A percentile compares a stretch with the other conserved stretches of the same genome.
These are phyloP conservation scores for Neospermospora avenae DNA, from an alignment of 2,329 filamentous ascomycete species.

Conservation along the genomic window DNA sequence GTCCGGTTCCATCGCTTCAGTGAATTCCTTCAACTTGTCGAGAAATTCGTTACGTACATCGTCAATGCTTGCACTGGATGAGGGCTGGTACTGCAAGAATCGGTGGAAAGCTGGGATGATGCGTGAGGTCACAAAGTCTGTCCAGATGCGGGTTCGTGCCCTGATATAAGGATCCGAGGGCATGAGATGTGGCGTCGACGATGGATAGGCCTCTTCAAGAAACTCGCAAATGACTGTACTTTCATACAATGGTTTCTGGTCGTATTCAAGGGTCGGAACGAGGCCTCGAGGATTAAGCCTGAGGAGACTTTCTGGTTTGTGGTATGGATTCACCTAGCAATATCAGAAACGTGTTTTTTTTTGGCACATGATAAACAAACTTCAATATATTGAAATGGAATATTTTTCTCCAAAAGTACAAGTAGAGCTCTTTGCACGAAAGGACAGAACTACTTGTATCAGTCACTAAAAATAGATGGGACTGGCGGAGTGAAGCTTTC, in stretches of 20 bases:
- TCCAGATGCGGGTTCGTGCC: constrained; percentile 68
- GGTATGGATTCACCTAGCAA: constrained; percentile 59
- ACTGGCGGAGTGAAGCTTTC: too few relatives aligned
- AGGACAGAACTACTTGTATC: constrained; percentile 44
- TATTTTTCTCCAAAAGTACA: constrained; percentile 67
- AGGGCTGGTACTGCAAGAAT: constrained; percentile 52
- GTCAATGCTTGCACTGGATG: constrained; percentile 47
- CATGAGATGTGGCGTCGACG: constrained; percentile 46
- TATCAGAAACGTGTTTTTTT: not conserved
- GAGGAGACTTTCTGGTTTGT: constrained; percentile 66
- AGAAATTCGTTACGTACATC: constrained; percentile 58
- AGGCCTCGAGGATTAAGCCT: constrained; percentile 71
- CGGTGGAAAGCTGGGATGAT: constrained; percentile 70
- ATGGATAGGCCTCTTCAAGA: constrained; percentile 66
- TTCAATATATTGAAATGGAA: constrained; percentile 72
- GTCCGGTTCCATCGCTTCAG: constrained; percentile 54
- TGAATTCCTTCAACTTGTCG: constrained; percentile 55
- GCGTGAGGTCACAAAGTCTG: constrained; percentile 64
- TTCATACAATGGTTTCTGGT: constrained; percentile 64
- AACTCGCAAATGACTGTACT: constrained; percentile 72
- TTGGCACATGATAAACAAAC: constrained; percentile 40
- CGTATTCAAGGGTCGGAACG: constrained; percentile 64
- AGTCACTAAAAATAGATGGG: not conserved
- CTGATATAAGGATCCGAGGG: constrained; percentile 60
- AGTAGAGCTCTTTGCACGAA: constrained; percentile 72